Base-by-base conservation (phyloP, 2,329 filamentous ascomycete genomes). In the Aspergillus oerlinghausenensis region DNA sequence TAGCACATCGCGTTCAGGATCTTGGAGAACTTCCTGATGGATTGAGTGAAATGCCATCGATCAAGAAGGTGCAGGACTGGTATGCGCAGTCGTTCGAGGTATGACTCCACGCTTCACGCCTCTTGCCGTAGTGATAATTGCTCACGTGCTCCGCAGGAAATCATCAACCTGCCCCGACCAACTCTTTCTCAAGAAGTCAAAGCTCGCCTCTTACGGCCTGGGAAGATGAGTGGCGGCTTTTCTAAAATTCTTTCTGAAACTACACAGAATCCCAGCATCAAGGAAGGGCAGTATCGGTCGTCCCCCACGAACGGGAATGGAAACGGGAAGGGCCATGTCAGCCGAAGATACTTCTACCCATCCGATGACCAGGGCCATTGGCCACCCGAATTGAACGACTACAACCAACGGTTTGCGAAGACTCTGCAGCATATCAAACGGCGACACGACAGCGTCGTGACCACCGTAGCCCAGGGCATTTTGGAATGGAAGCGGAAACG, bases 11-110 rank as follows among this genome's bases (percentile, higher is more conserved):
- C 62, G 94, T 99, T 58, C 90, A 96, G 76, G 94, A 99, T 79
- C 85, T 99, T 56, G 87, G 89, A 60, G 89, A 91, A 69, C 81
- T 99, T 2, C 94, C 94, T 38, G 94, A 99, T 82, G 94, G 94
- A 55, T 84, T 99, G 60, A 96, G 91, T 73, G 92, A 97, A 65
- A 97, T 99, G 94, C 90, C 92, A 42, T 97, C 94, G 10, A 96
- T 99, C 65, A 87, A 88, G 73, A 91, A 88, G 70, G 94, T 99
- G 65, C 89, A 92, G 73, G 92, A 97, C 70, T 99, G 94, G 94
- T 99, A 99, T 75, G 94, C 93, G 62, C 94, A 99, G 79, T 99
- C 94, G 52, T 99, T 99, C 70, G 94, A 99, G 86, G 92, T 96
- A 84, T 67, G 83, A 72, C 54, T 62, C 60, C 60, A 53, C 52